Base-by-base conservation (phyloP, 1,139 yeast genomes). In the Ogataea hybrid region DNA sequence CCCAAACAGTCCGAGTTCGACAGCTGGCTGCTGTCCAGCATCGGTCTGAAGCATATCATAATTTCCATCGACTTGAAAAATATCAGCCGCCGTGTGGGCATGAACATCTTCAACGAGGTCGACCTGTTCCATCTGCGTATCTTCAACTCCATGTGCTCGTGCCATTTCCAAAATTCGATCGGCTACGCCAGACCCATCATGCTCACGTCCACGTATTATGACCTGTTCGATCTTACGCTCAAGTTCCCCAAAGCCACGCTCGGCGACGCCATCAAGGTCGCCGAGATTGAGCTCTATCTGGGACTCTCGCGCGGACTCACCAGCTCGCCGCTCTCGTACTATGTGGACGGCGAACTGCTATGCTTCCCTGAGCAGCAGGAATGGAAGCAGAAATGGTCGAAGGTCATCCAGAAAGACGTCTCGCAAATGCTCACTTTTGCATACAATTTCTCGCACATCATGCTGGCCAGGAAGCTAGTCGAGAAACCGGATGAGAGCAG, bases 121-220 rank as follows among this genome's bases (percentile, higher is more conserved):
- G 79, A 76, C 48, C 46, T 76, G 32, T 77, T 70, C 54, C 75
- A 75, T 49, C 51, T 76, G 43, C 58, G 82, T 42, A 71, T 77
- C 25, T 67, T 75, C 61, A 75, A 74, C 44, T 64, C 76, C 2
- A 51, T 75, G 43, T 68, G 75, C 25, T 68, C 74, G 11, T 67
- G 75, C 41, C 76, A 75, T 57, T 54, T 75, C 27, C 77, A 71
- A 39, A 66, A 67, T 46, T 67, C 78, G 1, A 63, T 76, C 23
- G 75, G 77, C 0, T 62, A 64, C 37, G 77, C 78, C 3, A 58
- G 69, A 33, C 72, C 72, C 12, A 59, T 63, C 11, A 51, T 65
- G 54, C 60, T 70, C 4, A 62, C 69, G 0, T 43, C 48, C 6
- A 68, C 67, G 28, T 68, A 62, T 44, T 56, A 61, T 33, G 62